Conservation (phyloP, 2,329 filamentous ascomycete genomes). For the Ceratocystis cacaofunesta region DNA sequence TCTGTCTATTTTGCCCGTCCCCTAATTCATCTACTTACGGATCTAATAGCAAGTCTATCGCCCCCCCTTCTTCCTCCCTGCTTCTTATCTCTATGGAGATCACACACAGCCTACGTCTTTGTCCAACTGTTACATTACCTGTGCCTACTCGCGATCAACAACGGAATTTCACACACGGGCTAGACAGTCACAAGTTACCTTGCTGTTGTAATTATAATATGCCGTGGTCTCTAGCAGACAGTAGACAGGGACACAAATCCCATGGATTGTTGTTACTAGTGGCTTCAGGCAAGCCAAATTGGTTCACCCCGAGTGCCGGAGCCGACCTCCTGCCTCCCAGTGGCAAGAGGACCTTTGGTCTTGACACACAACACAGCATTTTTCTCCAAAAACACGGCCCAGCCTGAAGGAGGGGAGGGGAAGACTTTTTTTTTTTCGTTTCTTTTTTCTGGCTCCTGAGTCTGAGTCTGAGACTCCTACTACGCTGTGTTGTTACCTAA, state of each 20-base stretch:
- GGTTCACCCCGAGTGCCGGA: background rate
- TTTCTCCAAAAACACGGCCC: background rate
- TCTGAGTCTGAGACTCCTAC: too few relatives aligned
- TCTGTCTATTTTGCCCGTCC: too few relatives aligned
- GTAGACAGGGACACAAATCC: background rate
- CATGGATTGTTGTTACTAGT: background rate
- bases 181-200: background rate
- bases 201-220: background rate
- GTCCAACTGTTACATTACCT: background rate
- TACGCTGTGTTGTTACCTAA: too few relatives aligned
- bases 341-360: background rate
- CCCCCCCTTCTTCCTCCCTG: background rate
- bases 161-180: background rate
- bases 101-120: background rate
- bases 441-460: background rate
- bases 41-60: too few relatives aligned
- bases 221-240: background rate
- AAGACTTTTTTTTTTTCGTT: background rate
- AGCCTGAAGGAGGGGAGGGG: too few relatives aligned
- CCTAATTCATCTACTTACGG: too few relatives aligned
- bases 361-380: background rate
- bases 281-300: background rate
- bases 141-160: background rate
- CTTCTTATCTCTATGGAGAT: too few relatives aligned
- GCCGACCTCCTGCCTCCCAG: background rate